Conservation (phyloP, 129 eudicot genomes). For the Centaurea solstitialis region DNA sequence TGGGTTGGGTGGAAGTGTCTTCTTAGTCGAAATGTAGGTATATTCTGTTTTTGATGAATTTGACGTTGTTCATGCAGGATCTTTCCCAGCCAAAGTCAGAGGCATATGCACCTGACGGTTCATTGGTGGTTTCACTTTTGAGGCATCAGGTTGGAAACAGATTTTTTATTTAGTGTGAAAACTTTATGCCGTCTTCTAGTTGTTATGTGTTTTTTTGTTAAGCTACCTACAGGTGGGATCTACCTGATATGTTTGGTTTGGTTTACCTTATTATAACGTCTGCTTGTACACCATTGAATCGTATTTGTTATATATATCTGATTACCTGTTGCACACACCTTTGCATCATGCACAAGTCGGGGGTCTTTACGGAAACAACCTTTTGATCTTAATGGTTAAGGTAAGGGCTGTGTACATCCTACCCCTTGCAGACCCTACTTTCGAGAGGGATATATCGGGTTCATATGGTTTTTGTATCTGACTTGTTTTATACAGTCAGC, state of each 20-base stretch:
- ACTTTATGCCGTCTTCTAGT: not conserved
- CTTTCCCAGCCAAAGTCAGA: slow-evolving; percentile 84
- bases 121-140: slow-evolving; percentile 70
- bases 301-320: no score
- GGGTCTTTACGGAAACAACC: not conserved
- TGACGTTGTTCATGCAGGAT: slow-evolving; percentile 55
- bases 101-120: slow-evolving; percentile 76
- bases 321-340: not conserved
- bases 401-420: not conserved
- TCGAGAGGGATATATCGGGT: not conserved
- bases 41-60: slow-evolving; percentile 14
- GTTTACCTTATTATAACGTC: not conserved
- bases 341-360: not conserved
- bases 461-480: not conserved
- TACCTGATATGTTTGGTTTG: not conserved
- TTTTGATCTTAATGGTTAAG: not conserved
- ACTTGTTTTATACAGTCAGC: not conserved
- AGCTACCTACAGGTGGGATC: not conserved
- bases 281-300: not conserved
- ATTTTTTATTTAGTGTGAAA: not conserved
- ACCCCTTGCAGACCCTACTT: not conserved
- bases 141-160: slow-evolving; percentile 75
- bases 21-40: not conserved
- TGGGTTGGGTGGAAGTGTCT: not conserved
- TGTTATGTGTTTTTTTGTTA: no score